Base-by-base conservation (phyloP, 2,329 filamentous ascomycete species). In the Orbilia ellipsospora region DNA sequence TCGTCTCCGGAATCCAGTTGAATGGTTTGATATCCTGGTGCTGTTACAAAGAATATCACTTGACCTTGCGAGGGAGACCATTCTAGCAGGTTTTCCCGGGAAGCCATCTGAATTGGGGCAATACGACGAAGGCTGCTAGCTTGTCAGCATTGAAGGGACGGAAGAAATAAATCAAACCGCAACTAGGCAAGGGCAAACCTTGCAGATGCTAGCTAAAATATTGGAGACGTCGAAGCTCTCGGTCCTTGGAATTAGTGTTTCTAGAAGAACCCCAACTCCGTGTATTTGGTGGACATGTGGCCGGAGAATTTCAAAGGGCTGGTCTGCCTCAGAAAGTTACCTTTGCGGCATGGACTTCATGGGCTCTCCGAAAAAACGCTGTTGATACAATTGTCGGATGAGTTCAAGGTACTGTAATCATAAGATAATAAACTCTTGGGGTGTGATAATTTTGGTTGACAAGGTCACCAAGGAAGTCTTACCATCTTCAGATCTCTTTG, bases 251-350 rank as follows among this genome's bases (percentile, higher is more conserved):
- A 62, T 74, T 64, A 57, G 59, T 54, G 63, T 68, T 74, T 74
- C 70, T 56, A 74, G 70, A 68, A 74, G 1, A 68, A 56, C 60
- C 31, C 48, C 62, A 62, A 68, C 56, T 63, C 70, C 70, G 70
- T 54, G 70, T 51, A 28, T 63, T 59, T 66, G 5, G 31, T 36
- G 57, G 28, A 67, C 70, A 74, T 74, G 70, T 74, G 70, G 70
- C 70, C 70, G 70, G 70, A 74, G 70, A 74, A 74, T 74, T 74
- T 74, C 70, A 57, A 67, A 51, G 48, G 56, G 56, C 10, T 36
- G 31, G 31, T 31, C 45, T 56, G 42, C 52, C 54, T 65, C 68
- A 52, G 23, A 56, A 62, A 50, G 48, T 63, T 48, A 44, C 56
- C 23, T 26, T 52, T 60, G 50, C 45, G 48, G 45, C 50, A 66